phyloP scores from a whole-genome alignment of 768 basidiomycete species.

The Lyophyllum decastes region DNA sequence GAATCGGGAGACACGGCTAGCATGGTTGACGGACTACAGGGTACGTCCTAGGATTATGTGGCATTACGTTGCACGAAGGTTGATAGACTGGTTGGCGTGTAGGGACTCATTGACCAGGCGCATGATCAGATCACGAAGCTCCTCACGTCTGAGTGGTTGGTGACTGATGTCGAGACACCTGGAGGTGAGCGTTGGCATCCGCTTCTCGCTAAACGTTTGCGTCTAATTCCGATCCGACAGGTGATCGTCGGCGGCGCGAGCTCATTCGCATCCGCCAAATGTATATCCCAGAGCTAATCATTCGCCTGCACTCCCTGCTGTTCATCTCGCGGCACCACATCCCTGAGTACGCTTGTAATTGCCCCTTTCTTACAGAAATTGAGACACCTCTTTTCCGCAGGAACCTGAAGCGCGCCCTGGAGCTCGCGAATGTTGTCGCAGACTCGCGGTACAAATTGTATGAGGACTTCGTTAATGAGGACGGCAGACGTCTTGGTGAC shows the following conservation, averaged over 20 bases:
- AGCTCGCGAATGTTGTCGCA: constrained; percentile 83
- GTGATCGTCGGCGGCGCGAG: constrained; percentile 60
- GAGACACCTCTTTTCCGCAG: constrained; percentile 35
- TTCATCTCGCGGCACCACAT: constrained; percentile 62
- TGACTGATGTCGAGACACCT: constrained; percentile 48
- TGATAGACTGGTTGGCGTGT: not conserved
- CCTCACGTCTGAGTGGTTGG: constrained; percentile 78
- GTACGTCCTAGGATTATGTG: constrained; percentile 32
- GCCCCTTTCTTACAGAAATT: not conserved
- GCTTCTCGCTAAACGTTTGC: not conserved
- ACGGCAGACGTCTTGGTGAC: constrained; percentile 62
- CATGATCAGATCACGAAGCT: constrained; percentile 68
- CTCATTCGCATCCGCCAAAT: constrained; percentile 84
- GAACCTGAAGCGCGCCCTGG: constrained; percentile 72
- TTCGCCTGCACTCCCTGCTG: constrained; percentile 79
- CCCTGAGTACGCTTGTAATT: constrained; percentile 55
- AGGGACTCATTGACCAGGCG: constrained; percentile 65
- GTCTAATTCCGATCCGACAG: constrained; percentile 24
- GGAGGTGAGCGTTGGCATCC: constrained; percentile 33
- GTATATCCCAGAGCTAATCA: constrained; percentile 86
- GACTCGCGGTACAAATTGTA: constrained; percentile 86
- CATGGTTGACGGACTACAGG: constrained; percentile 69
- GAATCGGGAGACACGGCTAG: constrained; percentile 56
- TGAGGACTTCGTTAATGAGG: constrained; percentile 74
- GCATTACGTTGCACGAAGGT: not conserved